Base-by-base conservation (phyloP, 805 yeast species). In the Priceomyces castillae region DNA sequence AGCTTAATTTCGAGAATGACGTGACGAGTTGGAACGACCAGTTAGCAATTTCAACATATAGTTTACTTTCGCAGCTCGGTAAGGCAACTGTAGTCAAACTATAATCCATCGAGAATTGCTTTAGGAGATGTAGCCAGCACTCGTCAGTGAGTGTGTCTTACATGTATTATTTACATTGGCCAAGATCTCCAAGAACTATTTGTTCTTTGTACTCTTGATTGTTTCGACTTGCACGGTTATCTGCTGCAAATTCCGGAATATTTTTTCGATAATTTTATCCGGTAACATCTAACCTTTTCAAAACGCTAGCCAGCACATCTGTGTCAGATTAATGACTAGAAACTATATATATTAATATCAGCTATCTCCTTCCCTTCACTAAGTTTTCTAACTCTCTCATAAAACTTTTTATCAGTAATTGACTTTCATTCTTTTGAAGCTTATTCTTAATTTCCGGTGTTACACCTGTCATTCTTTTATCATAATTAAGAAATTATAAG, bases 401-500 rank as follows among this genome's bases (percentile, higher is more conserved):
- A 22, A 34, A 12, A 18, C 37, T 9, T 34, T 19, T 34, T 34
- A 19, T 34, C 37, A 34, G 37, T 34, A 18, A 19, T 37, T 37
- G 40, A 37, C 44, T 16, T 45, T 34, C 36, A 34, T 23, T 44
- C 37, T 14, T 31, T 37, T 12, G 30, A 31, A 19, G 7, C 14
- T 36, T 34, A 19, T 23, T 39, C 34, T 23, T 40, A 23, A 23
- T 33, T 30, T 44, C 47, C 47, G 47, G 47, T 44, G 36, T 37
- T 30, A 28, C 17, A 44, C 47, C 47, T 44, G 47, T 44, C 47
- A 37, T 41, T 44, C 47, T 37, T 44, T 44, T 37, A 37, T 28
- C 18, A 17, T 31, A 22, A 22, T 31, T 30, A 30, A 37, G 34
- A 42, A 34, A 17, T 25, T 19, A 23, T 25, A 37, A 40, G 43